Percentiles rank a stretch among this genome's conserved stretches.
These are phyloP conservation scores for Codiaeum variegatum DNA, from an alignment of 441 rosid species.

Conservation along the genomic window DNA sequence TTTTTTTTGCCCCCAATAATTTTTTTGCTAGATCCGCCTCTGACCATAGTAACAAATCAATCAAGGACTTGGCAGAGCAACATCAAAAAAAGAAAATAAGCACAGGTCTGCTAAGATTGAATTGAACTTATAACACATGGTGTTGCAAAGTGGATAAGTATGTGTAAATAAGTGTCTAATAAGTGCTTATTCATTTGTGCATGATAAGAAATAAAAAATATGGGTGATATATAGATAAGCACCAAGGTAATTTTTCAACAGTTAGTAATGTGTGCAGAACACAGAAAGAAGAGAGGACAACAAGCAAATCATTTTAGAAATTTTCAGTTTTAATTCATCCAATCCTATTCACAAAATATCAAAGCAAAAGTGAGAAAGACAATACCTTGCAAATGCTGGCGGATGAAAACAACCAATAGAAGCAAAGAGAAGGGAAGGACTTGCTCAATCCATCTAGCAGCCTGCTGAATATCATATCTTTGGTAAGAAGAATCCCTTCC, in stretches of 20 bases:
- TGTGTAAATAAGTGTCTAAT: background rate
- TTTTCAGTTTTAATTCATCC: background rate
- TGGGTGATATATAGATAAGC: too few species aligned
- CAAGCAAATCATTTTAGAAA: background rate
- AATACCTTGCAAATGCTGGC: slow-evolving; percentile 80
- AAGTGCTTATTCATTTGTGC: background rate
- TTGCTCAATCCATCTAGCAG: slow-evolving; percentile 81
- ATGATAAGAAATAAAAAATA: background rate
- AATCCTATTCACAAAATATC: background rate
- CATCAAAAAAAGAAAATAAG: background rate
- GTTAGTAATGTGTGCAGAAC: background rate
- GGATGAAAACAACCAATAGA: slow-evolving; percentile 68
- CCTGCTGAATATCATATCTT: slow-evolving; percentile 80
- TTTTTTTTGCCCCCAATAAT: too few species aligned
- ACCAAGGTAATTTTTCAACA: too few species aligned
- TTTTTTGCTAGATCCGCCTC: too few species aligned
- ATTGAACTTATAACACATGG: background rate
- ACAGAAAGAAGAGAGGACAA: background rate
- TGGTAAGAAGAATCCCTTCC: slow-evolving; percentile 66
- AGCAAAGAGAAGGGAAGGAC: slow-evolving; percentile 73
- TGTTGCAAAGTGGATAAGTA: background rate
- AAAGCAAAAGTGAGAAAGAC: background rate
- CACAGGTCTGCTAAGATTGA: background rate
- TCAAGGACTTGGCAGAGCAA: background rate
- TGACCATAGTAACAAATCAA: too few species aligned